These are phyloP conservation scores for Scenedesmus sp. DNA, from an alignment of 163 green algal species.

Conservation along the genomic window DNA sequence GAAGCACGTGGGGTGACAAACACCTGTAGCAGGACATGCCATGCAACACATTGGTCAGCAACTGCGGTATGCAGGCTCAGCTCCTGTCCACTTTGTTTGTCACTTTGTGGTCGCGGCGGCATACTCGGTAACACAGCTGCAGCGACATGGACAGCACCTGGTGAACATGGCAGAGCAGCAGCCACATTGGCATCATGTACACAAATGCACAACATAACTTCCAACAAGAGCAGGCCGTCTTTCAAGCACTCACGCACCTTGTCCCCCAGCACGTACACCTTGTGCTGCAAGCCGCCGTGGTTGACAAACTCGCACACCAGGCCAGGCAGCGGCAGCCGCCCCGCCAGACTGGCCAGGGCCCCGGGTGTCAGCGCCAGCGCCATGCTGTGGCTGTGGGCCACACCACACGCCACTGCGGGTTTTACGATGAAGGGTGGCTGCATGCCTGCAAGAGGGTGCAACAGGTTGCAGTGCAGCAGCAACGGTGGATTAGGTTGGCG, in stretches of 20 bases:
- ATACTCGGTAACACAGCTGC: too few species aligned
- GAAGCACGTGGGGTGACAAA: conserved; percentile 59
- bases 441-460: conserved; percentile 47
- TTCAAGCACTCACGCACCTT: conserved; percentile 54
- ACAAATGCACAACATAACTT: background rate
- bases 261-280: conserved; percentile 82
- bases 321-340: conserved; percentile 56
- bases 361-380: conserved; percentile 62
- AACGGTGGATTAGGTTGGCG: background rate
- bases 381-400: conserved; percentile 75
- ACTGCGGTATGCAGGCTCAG: background rate
- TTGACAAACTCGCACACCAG: conserved; percentile 86
- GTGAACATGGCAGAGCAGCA: background rate
- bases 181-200: background rate
- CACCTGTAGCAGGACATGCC: conserved; percentile 51
- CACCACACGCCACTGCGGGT: conserved; percentile 73
- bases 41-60: background rate
- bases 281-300: conserved; percentile 79
- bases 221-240: background rate
- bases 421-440: conserved; percentile 74
- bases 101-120: too few species aligned
- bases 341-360: conserved; percentile 38
- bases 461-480: background rate
- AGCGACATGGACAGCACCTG: too few species aligned
- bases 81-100: too few species aligned